Base-by-base conservation (phyloP, 345 rosid species). In the Tarenaya hassleriana region DNA sequence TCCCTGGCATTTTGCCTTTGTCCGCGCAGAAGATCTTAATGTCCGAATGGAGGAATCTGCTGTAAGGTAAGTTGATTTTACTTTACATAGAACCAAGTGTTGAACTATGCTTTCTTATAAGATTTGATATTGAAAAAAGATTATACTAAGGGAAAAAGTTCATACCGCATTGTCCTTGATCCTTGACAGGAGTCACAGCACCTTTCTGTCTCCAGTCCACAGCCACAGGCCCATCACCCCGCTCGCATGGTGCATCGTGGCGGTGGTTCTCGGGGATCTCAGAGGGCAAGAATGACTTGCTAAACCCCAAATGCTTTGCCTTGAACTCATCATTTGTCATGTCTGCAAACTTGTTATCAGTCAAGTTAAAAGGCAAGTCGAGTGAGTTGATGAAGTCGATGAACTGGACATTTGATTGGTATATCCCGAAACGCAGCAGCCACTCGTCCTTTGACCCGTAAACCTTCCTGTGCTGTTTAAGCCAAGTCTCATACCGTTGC, bases 141-240 rank as follows among this genome's bases (percentile, higher is more conserved):
- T 37, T 13, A 3, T 10, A 13, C 8, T 18, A 41, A 53, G 53
- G 29, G 41, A n/a, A 38, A 51, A 52, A 13, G 29, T 42, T 21
- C 61, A n/a, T 80, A 87, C 96, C 96, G 48, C 98, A 92, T 15
- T 41, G 52, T 50, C 98, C 98, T 76, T 84, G 98, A 67, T 79
- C 54, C 62, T 89, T 84, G 47, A 91, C 35, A 19, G 88, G 82
- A 62, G 95, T 85, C 12, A 82, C 96, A 38, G 83, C 92, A 3
- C 88, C 95, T 67, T 72, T 50, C 68, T 63, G 56, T 65, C 95
- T 81, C 98, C 98, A 88, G 63, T 92, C 98, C 37, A 84, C 71
- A 13, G 56, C 16, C 1, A 21, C 20, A 0, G 95, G 77, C 62
- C 48, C 53, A 27, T 69, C 56, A 13, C 13, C 0, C 33, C 31